These are phyloP conservation scores for Scenedesmus sp. DNA, from an alignment of 163 green algal species.

Conservation along the genomic window DNA sequence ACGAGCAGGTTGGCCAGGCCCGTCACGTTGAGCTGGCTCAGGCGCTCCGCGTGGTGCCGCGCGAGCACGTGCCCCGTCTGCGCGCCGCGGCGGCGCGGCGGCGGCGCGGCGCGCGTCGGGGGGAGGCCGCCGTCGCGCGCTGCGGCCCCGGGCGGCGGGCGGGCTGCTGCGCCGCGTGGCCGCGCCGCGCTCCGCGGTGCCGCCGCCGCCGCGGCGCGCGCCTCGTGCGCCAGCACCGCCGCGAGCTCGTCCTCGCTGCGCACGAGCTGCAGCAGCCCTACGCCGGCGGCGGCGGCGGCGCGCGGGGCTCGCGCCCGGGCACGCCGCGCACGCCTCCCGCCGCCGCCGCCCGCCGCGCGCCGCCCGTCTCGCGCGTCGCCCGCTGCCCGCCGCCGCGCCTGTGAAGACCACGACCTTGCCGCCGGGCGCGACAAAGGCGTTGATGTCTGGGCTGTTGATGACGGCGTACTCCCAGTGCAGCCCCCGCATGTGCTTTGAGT, in stretches of 20 bases:
- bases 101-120: too few species aligned
- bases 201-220: too few species aligned
- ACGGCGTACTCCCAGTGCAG: conserved; percentile 89
- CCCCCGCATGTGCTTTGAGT: conserved; percentile 65
- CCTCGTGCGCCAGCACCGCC: conserved; percentile 87
- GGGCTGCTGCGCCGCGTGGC: background rate
- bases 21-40: conserved; percentile 50
- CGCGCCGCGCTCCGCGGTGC: too few species aligned
- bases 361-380: background rate
- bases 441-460: conserved; percentile 72
- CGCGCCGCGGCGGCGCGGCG: too few species aligned
- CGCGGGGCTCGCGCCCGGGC: conserved; percentile 32
- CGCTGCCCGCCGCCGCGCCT: conserved; percentile 23
- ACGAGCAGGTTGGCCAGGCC: conserved; percentile 45
- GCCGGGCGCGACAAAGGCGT: conserved; percentile 88
- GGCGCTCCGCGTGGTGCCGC: conserved; percentile 70
- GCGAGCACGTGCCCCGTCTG: conserved; percentile 80
- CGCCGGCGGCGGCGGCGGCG: conserved; percentile 31
- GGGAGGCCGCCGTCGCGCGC: too few species aligned
- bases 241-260: conserved; percentile 74
- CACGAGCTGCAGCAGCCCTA: conserved; percentile 68
- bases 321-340: background rate
- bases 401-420: conserved; percentile 84
- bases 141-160: background rate
- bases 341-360: too few species aligned